These are phyloP conservation scores for Pichia nanzhaoensis DNA, from an alignment of 805 yeast species.

Conservation along the genomic window DNA sequence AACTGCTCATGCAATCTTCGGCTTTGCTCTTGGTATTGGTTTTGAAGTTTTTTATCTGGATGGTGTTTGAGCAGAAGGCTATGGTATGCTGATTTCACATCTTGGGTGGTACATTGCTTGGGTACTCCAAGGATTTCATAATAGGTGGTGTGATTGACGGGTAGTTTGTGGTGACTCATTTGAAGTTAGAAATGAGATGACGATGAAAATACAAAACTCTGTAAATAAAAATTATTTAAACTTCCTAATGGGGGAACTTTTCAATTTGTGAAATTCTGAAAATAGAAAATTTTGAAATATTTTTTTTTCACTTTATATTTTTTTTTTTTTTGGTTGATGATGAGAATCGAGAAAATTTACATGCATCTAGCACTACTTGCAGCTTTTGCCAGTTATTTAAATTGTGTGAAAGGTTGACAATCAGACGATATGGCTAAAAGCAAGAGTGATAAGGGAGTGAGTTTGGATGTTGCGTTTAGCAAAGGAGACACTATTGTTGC, in stretches of 20 bases:
- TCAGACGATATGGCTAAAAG: neutral
- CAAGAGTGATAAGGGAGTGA: neutral
- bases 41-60: constrained; percentile 58
- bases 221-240: neutral
- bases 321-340: neutral
- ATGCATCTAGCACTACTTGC: no score
- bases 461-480: constrained; percentile 1
- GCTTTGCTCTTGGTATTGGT: neutral
- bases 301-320: neutral
- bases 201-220: neutral
- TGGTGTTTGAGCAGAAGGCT: constrained; percentile 54
- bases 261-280: neutral
- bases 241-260: constrained; percentile 1
- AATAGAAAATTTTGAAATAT: neutral
- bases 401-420: no score
- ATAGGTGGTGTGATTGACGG: constrained; percentile 26
- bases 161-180: neutral
- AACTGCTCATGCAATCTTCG: neutral
- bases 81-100: constrained; percentile 60
- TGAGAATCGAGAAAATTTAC: neutral
- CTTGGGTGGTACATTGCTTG: constrained; percentile 30
- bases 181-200: no score
- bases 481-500: constrained; percentile 36
- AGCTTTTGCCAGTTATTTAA: no score
- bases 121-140: constrained; percentile 56